phyloP scores from a whole-genome alignment of 2,329 filamentous ascomycete species.

The Aspergillus tamarii region DNA sequence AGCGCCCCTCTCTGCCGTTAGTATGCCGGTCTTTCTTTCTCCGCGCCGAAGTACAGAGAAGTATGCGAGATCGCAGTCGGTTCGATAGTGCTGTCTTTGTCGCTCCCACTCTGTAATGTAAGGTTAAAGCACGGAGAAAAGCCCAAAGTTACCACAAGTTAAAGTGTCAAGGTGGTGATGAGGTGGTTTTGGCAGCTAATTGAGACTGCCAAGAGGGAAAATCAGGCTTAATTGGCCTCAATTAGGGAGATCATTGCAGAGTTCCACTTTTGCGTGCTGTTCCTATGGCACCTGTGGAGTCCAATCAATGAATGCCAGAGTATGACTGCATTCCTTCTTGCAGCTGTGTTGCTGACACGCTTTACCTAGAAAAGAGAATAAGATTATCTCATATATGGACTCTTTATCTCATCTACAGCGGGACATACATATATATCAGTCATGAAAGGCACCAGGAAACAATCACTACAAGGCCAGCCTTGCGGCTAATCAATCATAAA shows the following conservation, averaged over 20 bases:
- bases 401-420: neutral
- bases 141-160: neutral
- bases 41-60: neutral
- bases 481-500: conserved; percentile 42
- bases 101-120: neutral
- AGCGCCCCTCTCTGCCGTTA: neutral
- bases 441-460: conserved; percentile 5
- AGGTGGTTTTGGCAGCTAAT: neutral
- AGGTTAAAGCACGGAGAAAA: neutral
- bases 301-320: neutral
- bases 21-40: neutral
- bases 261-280: neutral
- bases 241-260: neutral
- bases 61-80: neutral
- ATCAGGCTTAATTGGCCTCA: neutral
- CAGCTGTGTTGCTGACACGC: neutral
- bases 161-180: neutral
- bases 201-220: neutral
- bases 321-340: neutral
- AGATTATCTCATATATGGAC: neutral
- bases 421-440: neutral
- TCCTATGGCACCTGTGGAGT: neutral
- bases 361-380: neutral
- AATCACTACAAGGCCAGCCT: conserved; percentile 28
- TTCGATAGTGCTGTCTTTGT: neutral